Evolutionary conservation across 1,284 basidiomycete species (phyloP), one percentile per base, ranked within the genome.

Genomic region (Psilocybe mexicana): DNA sequence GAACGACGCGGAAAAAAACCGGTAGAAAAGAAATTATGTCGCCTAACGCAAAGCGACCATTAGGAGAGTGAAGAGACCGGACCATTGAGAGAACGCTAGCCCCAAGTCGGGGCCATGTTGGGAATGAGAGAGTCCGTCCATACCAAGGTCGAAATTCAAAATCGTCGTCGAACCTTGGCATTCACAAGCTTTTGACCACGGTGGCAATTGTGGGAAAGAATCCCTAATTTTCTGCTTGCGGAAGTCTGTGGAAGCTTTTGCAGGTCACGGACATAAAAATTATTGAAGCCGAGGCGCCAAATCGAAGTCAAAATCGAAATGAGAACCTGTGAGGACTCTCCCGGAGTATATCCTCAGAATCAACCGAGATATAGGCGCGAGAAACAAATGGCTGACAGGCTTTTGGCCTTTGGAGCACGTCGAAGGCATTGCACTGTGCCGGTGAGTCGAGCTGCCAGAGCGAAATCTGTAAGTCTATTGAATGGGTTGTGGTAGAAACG

Each of bases 1-100:
- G 33, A 7, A 25, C 28, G 30, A 46, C 43, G 50, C 63, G 63
- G 63, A 64, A 51, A 64, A 64, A 62, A 59, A 59, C 63, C 63
- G 63, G 63, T 30, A 18, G 35, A 40, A 6, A 40, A 40, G 38
- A 40, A 14, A n/a, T n/a, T 40, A 11, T 12, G 3, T 40, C 12
- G 35, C n/a, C 38, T 40, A 12, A 12, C 6, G 38, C 14, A 12
- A 40, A 40, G 38, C 38, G n/a, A n/a, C 11, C 6, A 8, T 40
- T 5, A 33, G 38, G 38, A 11, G 7, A 40, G 38, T 8, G 14
- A n/a, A n/a, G 3, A 12, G 4, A n/a, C 38, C 38, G 38, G 38
- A n/a, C 6, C 38, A 40, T 40, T 3, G 14, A 40, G 38, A 40
- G 38, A 40, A 12, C 38, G 47, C 43, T 25, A 28, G 46, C 52